Evolutionary conservation across 1,139 yeast species (phyloP).

Genomic region (Taiozyma onychis): DNA sequence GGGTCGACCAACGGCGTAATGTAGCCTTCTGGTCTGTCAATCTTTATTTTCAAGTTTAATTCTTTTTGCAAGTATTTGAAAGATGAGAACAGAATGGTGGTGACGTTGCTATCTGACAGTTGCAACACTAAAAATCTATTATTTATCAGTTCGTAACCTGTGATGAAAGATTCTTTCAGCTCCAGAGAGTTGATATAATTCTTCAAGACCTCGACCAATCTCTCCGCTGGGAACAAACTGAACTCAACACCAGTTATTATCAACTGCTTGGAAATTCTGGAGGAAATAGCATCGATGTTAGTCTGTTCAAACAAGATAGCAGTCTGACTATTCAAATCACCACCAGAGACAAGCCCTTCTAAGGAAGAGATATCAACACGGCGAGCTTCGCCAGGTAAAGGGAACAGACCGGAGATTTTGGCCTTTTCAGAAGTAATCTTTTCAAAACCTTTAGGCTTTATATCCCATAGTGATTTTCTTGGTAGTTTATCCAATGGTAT

Average conservation of each 20-base stretch:
- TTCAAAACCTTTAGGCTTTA: slow-evolving; percentile 70
- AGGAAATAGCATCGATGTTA: slow-evolving; percentile 45
- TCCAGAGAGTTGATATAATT: slow-evolving; percentile 33
- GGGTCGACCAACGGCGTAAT: slow-evolving; percentile 30
- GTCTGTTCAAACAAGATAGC: slow-evolving; percentile 34
- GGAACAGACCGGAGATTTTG: slow-evolving; percentile 75
- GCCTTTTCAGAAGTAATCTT: slow-evolving; percentile 74
- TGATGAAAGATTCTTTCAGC: slow-evolving; percentile 19
- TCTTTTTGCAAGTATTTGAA: slow-evolving; percentile 31
- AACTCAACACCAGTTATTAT: slow-evolving; percentile 43
- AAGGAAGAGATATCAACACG: slow-evolving; percentile 50
- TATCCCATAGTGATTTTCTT: slow-evolving; percentile 63
- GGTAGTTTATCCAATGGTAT: slow-evolving; percentile 38
- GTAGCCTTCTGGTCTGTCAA: slow-evolving; percentile 61
- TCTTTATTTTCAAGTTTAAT: slow-evolving; percentile 31
- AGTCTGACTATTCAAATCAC: slow-evolving; percentile 28
- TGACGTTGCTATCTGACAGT: slow-evolving; percentile 47
- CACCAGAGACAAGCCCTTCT: slow-evolving; percentile 42
- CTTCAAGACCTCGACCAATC: slow-evolving; percentile 39
- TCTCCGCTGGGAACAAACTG: slow-evolving; percentile 31
- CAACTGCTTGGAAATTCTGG: slow-evolving; percentile 46
- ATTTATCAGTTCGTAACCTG: slow-evolving; percentile 23
- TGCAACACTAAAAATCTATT: slow-evolving; percentile 42
- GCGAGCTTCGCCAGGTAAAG: slow-evolving; percentile 64
- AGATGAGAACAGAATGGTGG: slow-evolving; percentile 53